phyloP scores from a whole-genome alignment of 2,329 filamentous ascomycete genomes.

The Trichoderma koningii region DNA sequence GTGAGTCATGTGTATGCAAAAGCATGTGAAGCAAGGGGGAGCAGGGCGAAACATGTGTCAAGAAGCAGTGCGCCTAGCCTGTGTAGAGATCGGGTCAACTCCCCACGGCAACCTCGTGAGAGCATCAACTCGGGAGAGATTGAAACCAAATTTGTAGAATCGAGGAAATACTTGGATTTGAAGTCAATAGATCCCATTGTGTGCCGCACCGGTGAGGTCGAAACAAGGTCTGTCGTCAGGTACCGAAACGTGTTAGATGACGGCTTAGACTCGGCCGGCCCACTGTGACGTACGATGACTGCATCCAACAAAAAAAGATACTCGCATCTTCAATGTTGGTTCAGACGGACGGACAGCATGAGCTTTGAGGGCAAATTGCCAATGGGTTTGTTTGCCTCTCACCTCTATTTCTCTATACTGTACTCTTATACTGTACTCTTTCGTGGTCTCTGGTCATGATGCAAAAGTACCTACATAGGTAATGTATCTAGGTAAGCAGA shows the following conservation, averaged over 20 bases:
- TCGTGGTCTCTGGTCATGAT: not conserved
- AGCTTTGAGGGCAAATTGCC: too few relatives aligned
- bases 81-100: too few relatives aligned
- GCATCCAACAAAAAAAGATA: not conserved
- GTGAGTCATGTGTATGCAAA: too few relatives aligned
- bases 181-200: too few relatives aligned
- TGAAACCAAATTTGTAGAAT: not conserved
- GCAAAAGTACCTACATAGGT: not conserved
- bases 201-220: too few relatives aligned
- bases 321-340: too few relatives aligned
- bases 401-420: not conserved
- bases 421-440: not conserved
- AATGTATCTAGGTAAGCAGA: slow-evolving; percentile 13
- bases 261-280: slow-evolving; percentile 2
- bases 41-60: too few relatives aligned
- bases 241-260: slow-evolving; percentile 1
- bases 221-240: not conserved
- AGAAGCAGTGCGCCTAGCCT: too few relatives aligned
- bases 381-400: not conserved
- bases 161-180: not conserved
- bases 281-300: slow-evolving; percentile 14
- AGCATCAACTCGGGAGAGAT: not conserved
- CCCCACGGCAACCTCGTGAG: too few relatives aligned
- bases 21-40: too few relatives aligned
- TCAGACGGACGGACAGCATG: too few relatives aligned